These are phyloP conservation scores for Cordia subcordata DNA, from an alignment of 257 asterid species.

Conservation along the genomic window DNA sequence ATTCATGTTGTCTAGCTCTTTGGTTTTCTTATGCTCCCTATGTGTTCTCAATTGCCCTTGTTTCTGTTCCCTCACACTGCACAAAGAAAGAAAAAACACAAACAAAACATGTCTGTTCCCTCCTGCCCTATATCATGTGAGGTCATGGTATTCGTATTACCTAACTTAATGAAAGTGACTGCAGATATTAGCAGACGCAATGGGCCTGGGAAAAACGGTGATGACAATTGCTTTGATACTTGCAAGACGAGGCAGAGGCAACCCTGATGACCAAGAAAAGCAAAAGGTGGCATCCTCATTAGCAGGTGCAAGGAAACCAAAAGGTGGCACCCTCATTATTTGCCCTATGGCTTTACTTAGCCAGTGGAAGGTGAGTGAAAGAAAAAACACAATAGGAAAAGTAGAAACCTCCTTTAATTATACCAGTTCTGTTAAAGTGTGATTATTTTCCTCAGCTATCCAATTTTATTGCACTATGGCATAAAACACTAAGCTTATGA, in stretches of 20 bases:
- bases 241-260: conserved; percentile 52
- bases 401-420: too few relatives aligned
- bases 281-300: conserved; percentile 66
- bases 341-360: conserved; percentile 93
- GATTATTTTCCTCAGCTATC: background rate
- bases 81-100: too few relatives aligned
- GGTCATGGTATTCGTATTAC: too few relatives aligned
- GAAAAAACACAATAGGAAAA: background rate
- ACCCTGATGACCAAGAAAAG: conserved; percentile 31
- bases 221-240: conserved; percentile 83
- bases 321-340: conserved; percentile 80
- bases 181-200: conserved; percentile 88
- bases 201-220: conserved; percentile 95
- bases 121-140: too few relatives aligned
- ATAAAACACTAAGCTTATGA: background rate
- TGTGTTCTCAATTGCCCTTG: too few relatives aligned
- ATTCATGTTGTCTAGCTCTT: background rate
- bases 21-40: background rate
- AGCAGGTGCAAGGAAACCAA: conserved; percentile 36
- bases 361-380: conserved; percentile 75
- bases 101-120: too few relatives aligned
- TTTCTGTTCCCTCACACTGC: too few relatives aligned
- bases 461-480: background rate
- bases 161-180: conserved; percentile 11
- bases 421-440: too few relatives aligned